Conservation (phyloP, 768 basidiomycete genomes). For the Rhodotorula graminis region DNA sequence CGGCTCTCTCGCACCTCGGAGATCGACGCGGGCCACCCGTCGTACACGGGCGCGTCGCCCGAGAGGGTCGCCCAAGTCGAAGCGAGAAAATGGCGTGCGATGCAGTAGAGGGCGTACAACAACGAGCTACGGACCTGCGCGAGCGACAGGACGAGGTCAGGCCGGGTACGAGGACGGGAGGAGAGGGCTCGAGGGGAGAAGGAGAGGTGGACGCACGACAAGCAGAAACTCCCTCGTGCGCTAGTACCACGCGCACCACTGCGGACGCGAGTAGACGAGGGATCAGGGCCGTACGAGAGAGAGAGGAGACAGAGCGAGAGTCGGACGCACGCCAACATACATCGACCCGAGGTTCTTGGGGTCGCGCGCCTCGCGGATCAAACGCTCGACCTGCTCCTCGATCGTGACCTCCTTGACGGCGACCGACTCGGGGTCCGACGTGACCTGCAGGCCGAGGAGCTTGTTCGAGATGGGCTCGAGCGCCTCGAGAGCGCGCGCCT, state of each 20-base stretch:
- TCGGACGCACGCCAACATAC: constrained; percentile 77
- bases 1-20: too few relatives aligned
- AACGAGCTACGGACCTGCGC: too few relatives aligned
- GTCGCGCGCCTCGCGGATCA: constrained; percentile 84
- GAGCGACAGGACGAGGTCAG: too few relatives aligned
- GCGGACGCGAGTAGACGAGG: background rate
- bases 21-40: too few relatives aligned
- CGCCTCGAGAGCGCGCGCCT: constrained; percentile 53
- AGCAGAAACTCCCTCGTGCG: background rate
- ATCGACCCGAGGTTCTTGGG: constrained; percentile 69
- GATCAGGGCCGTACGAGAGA: background rate
- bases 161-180: too few relatives aligned
- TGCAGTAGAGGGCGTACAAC: too few relatives aligned
- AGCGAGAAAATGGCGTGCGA: too few relatives aligned
- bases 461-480: constrained; percentile 79
- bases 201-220: background rate
- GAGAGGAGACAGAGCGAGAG: constrained; percentile 62
- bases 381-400: constrained; percentile 79
- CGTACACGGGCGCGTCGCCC: too few relatives aligned
- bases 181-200: background rate
- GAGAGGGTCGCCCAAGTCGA: too few relatives aligned
- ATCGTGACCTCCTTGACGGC: constrained; percentile 64
- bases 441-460: constrained; percentile 52
- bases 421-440: constrained; percentile 39
- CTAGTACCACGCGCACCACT: constrained; percentile 31